These are phyloP conservation scores for Pestalotiopsis sp. DNA, from an alignment of 2,329 filamentous ascomycete genomes.

Conservation along the genomic window DNA sequence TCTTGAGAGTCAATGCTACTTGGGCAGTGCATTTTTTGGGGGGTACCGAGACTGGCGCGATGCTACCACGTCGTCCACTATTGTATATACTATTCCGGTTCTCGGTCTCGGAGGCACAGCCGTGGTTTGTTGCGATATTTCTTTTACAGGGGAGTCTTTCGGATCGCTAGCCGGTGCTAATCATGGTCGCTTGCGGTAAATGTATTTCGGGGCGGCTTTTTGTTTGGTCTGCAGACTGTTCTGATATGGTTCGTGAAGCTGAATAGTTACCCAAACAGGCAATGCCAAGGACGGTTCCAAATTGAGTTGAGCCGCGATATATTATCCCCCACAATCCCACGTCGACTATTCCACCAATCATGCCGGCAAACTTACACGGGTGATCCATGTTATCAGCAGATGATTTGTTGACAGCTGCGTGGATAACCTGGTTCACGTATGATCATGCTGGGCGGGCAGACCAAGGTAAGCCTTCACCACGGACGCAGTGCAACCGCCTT, in stretches of 20 bases:
- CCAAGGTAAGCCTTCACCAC: neutral
- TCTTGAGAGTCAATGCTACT: neutral
- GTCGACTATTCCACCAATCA: slow-evolving; percentile 8
- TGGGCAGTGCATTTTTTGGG: neutral
- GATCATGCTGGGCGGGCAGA: neutral
- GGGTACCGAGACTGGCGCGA: neutral
- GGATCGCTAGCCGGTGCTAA: neutral
- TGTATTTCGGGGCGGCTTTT: no score
- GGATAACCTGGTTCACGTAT: neutral
- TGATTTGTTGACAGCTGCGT: neutral
- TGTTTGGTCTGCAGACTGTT: no score
- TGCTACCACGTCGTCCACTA: neutral
- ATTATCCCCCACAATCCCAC: slow-evolving; percentile 2
- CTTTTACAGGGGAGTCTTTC: neutral
- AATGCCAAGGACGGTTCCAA: slow-evolving; percentile 5
- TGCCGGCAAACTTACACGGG: neutral
- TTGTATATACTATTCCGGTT: neutral
- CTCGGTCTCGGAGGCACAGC: neutral
- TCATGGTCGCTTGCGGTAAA: no score
- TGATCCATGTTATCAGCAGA: neutral
- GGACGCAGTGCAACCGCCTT: slow-evolving; percentile 6
- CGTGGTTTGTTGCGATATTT: neutral
- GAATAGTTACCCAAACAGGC: neutral
- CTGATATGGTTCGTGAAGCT: neutral
- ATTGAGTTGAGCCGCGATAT: slow-evolving; percentile 10